Evolutionary conservation across 1,284 basidiomycete genomes (phyloP), one percentile per base, ranked within the genome.

Genomic region (Blastosporella zonata): DNA sequence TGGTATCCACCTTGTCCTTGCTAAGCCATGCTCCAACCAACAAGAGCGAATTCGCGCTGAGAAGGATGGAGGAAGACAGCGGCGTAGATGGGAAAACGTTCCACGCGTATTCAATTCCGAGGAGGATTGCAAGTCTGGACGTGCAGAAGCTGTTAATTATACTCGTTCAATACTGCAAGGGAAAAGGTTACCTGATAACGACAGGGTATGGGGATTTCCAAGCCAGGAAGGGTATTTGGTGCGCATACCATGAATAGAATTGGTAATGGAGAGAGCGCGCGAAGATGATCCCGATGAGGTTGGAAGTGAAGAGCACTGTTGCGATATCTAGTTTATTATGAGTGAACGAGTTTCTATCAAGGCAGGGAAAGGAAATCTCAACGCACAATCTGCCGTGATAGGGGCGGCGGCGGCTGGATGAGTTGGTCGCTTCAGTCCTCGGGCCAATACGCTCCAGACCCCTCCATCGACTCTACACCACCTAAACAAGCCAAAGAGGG

Each of bases 191-290:
- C 91, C 81, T 87, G 17, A 87, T 6, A 20, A 69, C 28, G 13
- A 78, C 38, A 18, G 84, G 84, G 62, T 81, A 89, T 46, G 67
- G 74, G 3, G 89, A 87, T 59, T 81, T 79, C 81, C 84, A 94
- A 4, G 82, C 71, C 21, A 99, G 69, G 59, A 96, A 84, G 0
- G 94, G 93, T n/a, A 97, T 66, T 59, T 96, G 92, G 55, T 93
- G 88, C 9, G 90, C 93, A 66, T 98, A 98, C 97, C 96, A 99
- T 3, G 90, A 87, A 67, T 97, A 97, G 69, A 99, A 99, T 61
- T 99, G 96, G 66, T 98, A 99, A 66, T 99, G 96, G 46, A 99
- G 70, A 12, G 94, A 97, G n/a, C 97, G 82, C 12, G 97, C 91
- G 65, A 90, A 97, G 3, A 90, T 59, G 27, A 99, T 87, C 18